Conservation (phyloP, 2,329 filamentous ascomycete species). For the Arthrobotrys entomopaga region DNA sequence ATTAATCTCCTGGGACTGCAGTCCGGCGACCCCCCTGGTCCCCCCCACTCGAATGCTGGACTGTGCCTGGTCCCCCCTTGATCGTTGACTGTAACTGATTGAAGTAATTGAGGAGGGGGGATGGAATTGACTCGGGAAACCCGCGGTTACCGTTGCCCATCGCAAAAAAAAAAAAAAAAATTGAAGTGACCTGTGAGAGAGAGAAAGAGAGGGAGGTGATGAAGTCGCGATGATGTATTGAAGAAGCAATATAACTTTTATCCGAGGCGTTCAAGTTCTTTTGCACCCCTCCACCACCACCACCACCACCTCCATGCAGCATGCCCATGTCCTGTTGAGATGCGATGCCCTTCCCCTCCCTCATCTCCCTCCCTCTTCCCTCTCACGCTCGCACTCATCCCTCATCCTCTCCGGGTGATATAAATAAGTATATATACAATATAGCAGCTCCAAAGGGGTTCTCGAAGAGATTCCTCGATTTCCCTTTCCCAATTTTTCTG, state of each 20-base stretch:
- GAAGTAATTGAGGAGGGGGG: slow-evolving; percentile 20
- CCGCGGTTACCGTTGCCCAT: slow-evolving; percentile 13
- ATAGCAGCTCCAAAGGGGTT: slow-evolving; percentile 7
- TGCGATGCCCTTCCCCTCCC: slow-evolving; percentile 43
- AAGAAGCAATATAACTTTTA: slow-evolving; percentile 53
- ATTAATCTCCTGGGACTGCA: slow-evolving; percentile 50
- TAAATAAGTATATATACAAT: slow-evolving; percentile 50
- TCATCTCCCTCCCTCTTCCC: slow-evolving; percentile 5
- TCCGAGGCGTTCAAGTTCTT: slow-evolving; percentile 33
- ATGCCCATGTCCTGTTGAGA: not conserved
- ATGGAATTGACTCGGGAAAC: slow-evolving; percentile 9
- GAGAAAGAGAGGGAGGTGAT: too few relatives aligned
- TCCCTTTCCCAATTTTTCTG: slow-evolving; percentile 16
- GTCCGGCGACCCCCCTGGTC: slow-evolving; percentile 38
- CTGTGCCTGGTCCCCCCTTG: slow-evolving; percentile 24
- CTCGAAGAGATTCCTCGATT: slow-evolving; percentile 35
- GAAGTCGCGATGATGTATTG: slow-evolving; percentile 19
- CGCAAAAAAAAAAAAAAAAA: slow-evolving; percentile 7
- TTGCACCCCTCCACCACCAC: slow-evolving; percentile 25
- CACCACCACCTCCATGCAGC: slow-evolving; percentile 1
- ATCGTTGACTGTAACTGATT: not conserved
- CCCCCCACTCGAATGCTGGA: slow-evolving; percentile 18
- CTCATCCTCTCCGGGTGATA: slow-evolving; percentile 20
- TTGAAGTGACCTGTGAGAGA: too few relatives aligned
- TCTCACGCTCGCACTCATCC: slow-evolving; percentile 18